Conservation (phyloP, 768 basidiomycete species). For the Agaricus blazei region DNA sequence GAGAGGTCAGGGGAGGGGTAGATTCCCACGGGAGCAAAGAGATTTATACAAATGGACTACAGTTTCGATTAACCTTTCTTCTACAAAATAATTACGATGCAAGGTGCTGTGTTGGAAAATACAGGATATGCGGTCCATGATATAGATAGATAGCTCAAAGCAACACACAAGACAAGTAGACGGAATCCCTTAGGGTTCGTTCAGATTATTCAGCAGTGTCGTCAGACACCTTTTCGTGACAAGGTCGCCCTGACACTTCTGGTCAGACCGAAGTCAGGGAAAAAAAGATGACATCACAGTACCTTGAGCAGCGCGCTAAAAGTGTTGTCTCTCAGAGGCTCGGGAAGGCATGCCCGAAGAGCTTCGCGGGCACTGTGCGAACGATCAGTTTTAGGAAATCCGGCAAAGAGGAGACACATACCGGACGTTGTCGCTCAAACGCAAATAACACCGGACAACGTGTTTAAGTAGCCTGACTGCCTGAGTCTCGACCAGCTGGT, state of each 20-base stretch:
- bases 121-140: constrained; percentile 11
- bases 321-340: constrained; percentile 90
- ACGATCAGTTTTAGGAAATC: constrained; percentile 3
- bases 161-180: background rate
- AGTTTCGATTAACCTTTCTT: background rate
- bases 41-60: constrained; percentile 10
- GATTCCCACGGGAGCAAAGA: constrained; percentile 8
- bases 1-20: constrained; percentile 10
- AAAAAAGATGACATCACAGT: constrained; percentile 12
- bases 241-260: constrained; percentile 75
- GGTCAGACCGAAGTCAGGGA: constrained; percentile 13
- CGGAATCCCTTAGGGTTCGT: constrained; percentile 46
- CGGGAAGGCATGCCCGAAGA: constrained; percentile 90
- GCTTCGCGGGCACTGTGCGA: constrained; percentile 84
- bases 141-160: constrained; percentile 9
- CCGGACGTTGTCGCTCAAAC: constrained; percentile 95
- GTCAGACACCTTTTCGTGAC: constrained; percentile 95
- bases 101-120: constrained; percentile 7
- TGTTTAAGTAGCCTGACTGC: constrained; percentile 95
- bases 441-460: constrained; percentile 94
- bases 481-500: constrained; percentile 95
- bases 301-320: constrained; percentile 91
- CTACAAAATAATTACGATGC: constrained; percentile 8
- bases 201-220: constrained; percentile 84
- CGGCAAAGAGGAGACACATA: constrained; percentile 28